Conservation (phyloP, 1,284 basidiomycete genomes). For the Ustilago tritici region DNA sequence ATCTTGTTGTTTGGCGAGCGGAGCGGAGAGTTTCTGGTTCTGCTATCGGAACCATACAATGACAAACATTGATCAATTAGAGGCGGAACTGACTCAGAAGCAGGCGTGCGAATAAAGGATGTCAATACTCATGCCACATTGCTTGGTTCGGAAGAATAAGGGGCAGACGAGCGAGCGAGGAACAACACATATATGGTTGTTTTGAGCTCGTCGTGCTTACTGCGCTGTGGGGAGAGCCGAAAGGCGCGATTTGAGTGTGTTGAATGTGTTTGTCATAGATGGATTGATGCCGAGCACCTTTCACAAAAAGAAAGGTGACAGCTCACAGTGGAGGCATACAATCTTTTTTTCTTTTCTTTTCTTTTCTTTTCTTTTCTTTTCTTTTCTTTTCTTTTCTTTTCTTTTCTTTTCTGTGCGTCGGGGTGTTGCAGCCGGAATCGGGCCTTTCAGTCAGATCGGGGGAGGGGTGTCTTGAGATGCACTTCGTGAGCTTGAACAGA, state of each 20-base stretch:
- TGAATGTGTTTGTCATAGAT: not conserved
- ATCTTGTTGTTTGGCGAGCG: not conserved
- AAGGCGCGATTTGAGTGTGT: not conserved
- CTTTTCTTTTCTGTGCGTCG: slow-evolving; percentile 3
- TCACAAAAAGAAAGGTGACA: slow-evolving; percentile 5
- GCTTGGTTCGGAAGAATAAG: not conserved
- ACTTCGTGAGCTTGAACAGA: not conserved
- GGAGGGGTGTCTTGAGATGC: not conserved
- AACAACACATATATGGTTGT: not conserved
- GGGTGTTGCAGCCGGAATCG: not conserved
- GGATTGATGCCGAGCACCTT: not conserved
- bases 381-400: too few species aligned
- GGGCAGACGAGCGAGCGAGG: not conserved
- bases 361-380: not conserved
- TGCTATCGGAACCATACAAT: not conserved
- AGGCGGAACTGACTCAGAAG: not conserved
- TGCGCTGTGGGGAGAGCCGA: not conserved
- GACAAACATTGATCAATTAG: not conserved
- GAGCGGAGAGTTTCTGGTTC: not conserved
- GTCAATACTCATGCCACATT: not conserved
- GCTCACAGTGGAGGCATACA: slow-evolving; percentile 19
- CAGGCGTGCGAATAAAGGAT: not conserved
- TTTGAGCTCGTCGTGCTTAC: not conserved
- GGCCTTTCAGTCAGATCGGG: not conserved
- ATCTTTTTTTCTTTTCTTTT: not conserved